Evolutionary conservation across 2,329 filamentous ascomycete genomes (phyloP).

Genomic region (Verticillium tricorpus): DNA sequence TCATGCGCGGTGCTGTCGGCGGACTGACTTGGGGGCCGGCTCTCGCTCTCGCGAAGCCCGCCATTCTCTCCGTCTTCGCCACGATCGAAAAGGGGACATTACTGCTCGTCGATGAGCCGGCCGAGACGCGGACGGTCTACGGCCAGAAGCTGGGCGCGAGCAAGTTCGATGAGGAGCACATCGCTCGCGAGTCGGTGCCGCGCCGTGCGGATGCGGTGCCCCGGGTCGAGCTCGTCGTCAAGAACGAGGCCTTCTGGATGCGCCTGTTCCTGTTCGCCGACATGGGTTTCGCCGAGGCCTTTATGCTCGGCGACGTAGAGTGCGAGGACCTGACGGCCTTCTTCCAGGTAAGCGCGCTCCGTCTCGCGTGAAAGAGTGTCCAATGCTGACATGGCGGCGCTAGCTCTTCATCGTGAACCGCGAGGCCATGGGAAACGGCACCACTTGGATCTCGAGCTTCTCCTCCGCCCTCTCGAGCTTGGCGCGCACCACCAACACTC

Average conservation of each 20-base stretch:
- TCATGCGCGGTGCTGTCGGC: slow-evolving; percentile 36
- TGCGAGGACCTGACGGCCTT: slow-evolving; percentile 64
- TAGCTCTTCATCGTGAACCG: slow-evolving; percentile 69
- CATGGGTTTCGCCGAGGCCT: slow-evolving; percentile 71
- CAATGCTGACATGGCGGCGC: neutral
- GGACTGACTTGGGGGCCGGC: slow-evolving; percentile 43
- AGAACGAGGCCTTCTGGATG: slow-evolving; percentile 66
- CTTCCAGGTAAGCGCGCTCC: slow-evolving; percentile 49
- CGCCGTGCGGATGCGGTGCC: slow-evolving; percentile 30
- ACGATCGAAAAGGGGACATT: slow-evolving; percentile 44
- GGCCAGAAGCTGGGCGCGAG: slow-evolving; percentile 39
- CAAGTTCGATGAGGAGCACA: slow-evolving; percentile 1
- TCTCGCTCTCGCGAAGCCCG: slow-evolving; percentile 39
- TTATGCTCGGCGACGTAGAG: slow-evolving; percentile 68
- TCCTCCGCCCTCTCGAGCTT: slow-evolving; percentile 54
- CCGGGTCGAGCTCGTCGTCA: slow-evolving; percentile 52
- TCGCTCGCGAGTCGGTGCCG: slow-evolving; percentile 11
- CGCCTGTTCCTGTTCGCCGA: slow-evolving; percentile 65
- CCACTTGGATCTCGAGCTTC: slow-evolving; percentile 56
- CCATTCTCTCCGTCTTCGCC: slow-evolving; percentile 39
- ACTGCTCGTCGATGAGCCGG: slow-evolving; percentile 41
- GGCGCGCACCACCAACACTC: slow-evolving; percentile 52
- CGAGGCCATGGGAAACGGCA: slow-evolving; percentile 59
- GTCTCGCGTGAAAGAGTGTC: neutral
- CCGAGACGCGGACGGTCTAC: slow-evolving; percentile 34